phyloP scores from a whole-genome alignment of 2,329 filamentous ascomycete species.

The Paramyrothecium sp. region DNA sequence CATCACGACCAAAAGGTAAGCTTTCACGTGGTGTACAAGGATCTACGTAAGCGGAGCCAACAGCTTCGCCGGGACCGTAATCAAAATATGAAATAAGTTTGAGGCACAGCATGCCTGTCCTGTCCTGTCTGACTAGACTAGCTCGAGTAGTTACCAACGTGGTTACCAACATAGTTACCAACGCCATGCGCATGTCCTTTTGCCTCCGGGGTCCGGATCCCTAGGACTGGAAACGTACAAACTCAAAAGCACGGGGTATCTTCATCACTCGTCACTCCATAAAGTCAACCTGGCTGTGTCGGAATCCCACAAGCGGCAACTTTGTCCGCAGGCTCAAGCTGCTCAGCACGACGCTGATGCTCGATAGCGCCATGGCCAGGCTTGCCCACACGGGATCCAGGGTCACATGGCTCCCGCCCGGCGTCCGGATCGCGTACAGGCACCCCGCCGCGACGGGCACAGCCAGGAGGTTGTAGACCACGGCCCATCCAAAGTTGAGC shows the following conservation, averaged over 20 bases:
- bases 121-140: no score
- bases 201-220: no score
- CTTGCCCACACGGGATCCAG: conserved; percentile 84
- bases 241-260: not conserved
- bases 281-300: conserved; percentile 16
- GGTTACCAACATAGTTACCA: no score
- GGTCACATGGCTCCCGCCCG: conserved; percentile 53
- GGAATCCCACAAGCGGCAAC: conserved; percentile 43
- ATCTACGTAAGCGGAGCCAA: no score
- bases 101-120: no score
- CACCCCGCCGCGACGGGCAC: conserved; percentile 81
- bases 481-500: conserved; percentile 84
- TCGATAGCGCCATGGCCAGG: conserved; percentile 89
- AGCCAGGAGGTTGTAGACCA: conserved; percentile 76
- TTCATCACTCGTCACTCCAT: conserved; percentile 1
- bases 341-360: conserved; percentile 83
- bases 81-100: no score
- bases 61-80: no score
- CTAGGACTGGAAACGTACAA: not conserved
- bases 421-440: conserved; percentile 58
- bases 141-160: no score
- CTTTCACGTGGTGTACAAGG: no score
- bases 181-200: no score
- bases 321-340: conserved; percentile 67
- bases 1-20: no score